Evolutionary conservation across 345 rosid genomes (phyloP), one percentile per base, ranked within the genome.

Genomic region (Boechera divaricarpa): DNA sequence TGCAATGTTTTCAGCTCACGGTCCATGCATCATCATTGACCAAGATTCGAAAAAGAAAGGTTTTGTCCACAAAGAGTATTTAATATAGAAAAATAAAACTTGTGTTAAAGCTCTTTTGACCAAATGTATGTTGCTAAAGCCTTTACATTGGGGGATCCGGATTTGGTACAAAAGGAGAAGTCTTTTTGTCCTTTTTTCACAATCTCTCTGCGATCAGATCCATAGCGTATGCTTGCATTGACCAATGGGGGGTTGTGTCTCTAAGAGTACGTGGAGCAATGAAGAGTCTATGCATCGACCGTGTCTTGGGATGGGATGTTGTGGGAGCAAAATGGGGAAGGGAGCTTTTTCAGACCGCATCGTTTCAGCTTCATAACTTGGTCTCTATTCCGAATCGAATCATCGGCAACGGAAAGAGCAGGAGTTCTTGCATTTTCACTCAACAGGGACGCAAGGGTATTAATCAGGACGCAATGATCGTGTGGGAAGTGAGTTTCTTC

Each of bases 391-490:
- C 97, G 12, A 89, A 88, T 81, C 83, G 98, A 85, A 80, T 91
- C 74, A 86, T 83, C 68, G 74, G 82, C 36, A 96, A 87, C 58
- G 98, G 99, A 49, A 93, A 91, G 85, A 93, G 97, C 83, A 82
- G 83, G 76, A 82, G 75, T 70, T 90, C 98, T 67, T 96, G 98
- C 81, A 82, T 96, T 73, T 96, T 93, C 72, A 96, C 99, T 54
- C 99, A 93, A 79, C 98, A 96, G 74, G 99, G 99, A 33, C 92
- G 93, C 36, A 96, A 96, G 86, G 99, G 99, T 59, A 84, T 93
- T 57, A 96, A 96, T 70, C 99, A 96, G 83, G 99, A 96, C 41
- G 93, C 99, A 0, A 93, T 96, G 99, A 79, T 96, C 55, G 98
- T 96, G 24, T 96, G 99, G 99, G 99, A 96, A 83, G 99, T 96